Percentiles rank a stretch among this genome's conserved stretches.
phyloP scores from a whole-genome alignment of 768 basidiomycete species.

The Candolleomyces eurysporus region DNA sequence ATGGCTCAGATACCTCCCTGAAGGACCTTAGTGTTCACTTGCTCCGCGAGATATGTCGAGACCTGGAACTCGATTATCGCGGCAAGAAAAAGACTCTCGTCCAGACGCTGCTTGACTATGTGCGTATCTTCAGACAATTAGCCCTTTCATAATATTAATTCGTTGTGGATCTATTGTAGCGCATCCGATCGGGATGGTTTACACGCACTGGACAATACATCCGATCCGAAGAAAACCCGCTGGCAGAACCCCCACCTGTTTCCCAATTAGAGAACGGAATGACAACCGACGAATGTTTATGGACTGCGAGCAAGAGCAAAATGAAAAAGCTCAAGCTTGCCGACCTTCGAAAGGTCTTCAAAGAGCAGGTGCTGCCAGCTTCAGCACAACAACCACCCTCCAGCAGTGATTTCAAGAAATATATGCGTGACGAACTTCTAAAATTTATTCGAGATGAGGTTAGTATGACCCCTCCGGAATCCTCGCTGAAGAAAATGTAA shows the following conservation, averaged over 20 bases:
- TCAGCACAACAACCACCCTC: too few relatives aligned
- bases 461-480: too few relatives aligned
- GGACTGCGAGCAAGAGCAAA: background rate
- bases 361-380: background rate
- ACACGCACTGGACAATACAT: background rate
- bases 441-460: too few relatives aligned
- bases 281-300: background rate
- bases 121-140: too few relatives aligned
- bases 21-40: background rate
- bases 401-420: too few relatives aligned
- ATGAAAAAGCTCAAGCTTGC: background rate
- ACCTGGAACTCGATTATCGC: background rate
- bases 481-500: too few relatives aligned
- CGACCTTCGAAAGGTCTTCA: background rate
- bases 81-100: background rate
- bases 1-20: background rate
- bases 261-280: background rate
- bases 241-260: background rate
- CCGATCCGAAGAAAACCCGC: background rate
- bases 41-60: background rate
- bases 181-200: background rate
- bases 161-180: background rate
- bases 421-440: too few relatives aligned
- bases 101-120: background rate
- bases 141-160: too few relatives aligned